phyloP scores from a whole-genome alignment of 2,329 filamentous ascomycete species.

The Epichloe baconii region DNA sequence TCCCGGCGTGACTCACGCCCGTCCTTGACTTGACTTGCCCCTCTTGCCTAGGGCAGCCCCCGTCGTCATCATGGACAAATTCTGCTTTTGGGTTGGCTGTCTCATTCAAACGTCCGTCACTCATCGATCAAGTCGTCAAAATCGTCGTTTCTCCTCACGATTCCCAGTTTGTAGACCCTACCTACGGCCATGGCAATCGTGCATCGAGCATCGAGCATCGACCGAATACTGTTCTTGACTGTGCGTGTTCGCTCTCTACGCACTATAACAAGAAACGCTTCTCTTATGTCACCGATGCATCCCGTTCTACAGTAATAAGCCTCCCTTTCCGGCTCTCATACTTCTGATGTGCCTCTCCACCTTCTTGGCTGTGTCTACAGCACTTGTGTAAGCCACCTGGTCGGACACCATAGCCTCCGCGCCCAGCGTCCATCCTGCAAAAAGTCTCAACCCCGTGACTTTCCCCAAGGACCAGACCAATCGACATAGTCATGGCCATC shows the following conservation, averaged over 20 bases:
- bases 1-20: too few species aligned
- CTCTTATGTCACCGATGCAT: constrained; percentile 10
- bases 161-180: too few species aligned
- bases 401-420: constrained; percentile 22
- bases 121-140: too few species aligned
- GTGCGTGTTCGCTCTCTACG: too few species aligned
- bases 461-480: constrained; percentile 41
- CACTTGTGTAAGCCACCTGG: constrained; percentile 20
- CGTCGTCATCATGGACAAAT: too few species aligned
- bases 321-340: constrained; percentile 32
- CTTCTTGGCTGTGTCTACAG: constrained; percentile 23
- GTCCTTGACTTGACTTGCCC: too few species aligned
- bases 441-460: constrained; percentile 31
- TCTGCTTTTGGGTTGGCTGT: too few species aligned
- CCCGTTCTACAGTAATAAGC: constrained; percentile 35
- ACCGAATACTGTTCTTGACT: constrained; percentile 28
- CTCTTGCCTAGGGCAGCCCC: too few species aligned
- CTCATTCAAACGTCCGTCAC: too few species aligned
- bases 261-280: too few species aligned
- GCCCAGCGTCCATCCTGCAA: constrained; percentile 27
- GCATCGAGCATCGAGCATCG: constrained; percentile 25
- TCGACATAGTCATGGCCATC: constrained; percentile 36
- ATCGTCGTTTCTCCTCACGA: too few species aligned
- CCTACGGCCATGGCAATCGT: too few species aligned
- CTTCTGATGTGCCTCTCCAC: constrained; percentile 35